Conservation (phyloP, 139 green algal genomes). For the Tetraselmis chui region DNA sequence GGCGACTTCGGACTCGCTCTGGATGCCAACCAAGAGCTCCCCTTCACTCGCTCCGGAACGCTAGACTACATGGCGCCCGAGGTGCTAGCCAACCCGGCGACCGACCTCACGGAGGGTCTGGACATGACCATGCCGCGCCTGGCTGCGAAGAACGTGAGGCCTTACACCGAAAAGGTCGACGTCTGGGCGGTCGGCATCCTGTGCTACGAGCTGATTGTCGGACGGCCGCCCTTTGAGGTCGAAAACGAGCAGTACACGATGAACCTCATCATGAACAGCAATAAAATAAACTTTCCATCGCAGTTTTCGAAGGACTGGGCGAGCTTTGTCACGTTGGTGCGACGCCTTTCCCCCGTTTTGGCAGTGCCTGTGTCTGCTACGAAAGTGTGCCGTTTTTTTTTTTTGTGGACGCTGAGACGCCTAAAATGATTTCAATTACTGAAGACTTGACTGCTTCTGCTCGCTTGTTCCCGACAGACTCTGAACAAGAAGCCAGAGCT, state of each 20-base stretch:
- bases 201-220: constrained; percentile 57
- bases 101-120: constrained; percentile 43
- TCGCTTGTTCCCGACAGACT: too few relatives aligned
- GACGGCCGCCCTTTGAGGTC: neutral
- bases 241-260: neutral
- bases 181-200: constrained; percentile 69
- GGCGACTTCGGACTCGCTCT: constrained; percentile 69
- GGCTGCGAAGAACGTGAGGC: constrained; percentile 36
- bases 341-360: neutral
- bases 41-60: constrained; percentile 66
- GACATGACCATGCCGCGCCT: constrained; percentile 26
- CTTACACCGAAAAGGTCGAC: constrained; percentile 61
- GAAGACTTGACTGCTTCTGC: too few relatives aligned
- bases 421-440: too few relatives aligned
- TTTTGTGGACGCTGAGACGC: too few relatives aligned
- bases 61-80: constrained; percentile 77
- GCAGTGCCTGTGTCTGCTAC: too few relatives aligned
- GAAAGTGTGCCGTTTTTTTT: too few relatives aligned
- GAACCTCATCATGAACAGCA: neutral
- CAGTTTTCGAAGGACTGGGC: neutral
- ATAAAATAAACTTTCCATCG: neutral
- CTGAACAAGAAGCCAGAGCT: constrained; percentile 56
- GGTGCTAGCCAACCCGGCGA: constrained; percentile 50
- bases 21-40: constrained; percentile 49
- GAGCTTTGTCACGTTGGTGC: neutral